Base-by-base conservation (phyloP, 257 asterid genomes). In the Capsicum baccatum region DNA sequence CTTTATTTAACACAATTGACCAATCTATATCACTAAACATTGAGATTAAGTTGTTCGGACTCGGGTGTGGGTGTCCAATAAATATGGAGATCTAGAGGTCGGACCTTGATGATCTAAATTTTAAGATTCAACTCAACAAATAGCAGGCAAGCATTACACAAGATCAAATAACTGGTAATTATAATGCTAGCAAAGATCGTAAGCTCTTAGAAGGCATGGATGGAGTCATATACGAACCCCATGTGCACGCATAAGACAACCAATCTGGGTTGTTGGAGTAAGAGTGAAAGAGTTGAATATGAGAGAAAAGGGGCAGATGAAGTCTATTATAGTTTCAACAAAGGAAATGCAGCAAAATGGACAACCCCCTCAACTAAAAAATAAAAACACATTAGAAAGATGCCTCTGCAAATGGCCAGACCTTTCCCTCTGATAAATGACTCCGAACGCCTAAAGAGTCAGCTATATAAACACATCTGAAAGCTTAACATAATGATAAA, bases 261-360 rank as follows among this genome's bases (percentile, higher is more conserved):
- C 37, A 63, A 63, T 63, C 9, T 63, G 15, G 69, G 35, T 33
- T 15, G 4, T 35, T 39, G 52, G 8, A 39, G 79, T 69, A 39
- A 39, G 78, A 39, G 54, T 39, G 26, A 68, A 68, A 68, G 13
- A 42, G 78, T 69, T 42, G 54, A 33, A 69, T 16, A 16, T 69
- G 14, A 8, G 79, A 8, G 2, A 69, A 44, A 69, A 42, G 33
- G 19, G 50, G 47, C 71, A 66, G 47, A 17, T 33, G 47, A 66
- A 66, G 71, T 68, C 52, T 37, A 26, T 39, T 37, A 68, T 14
- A 68, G 9, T 68, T 68, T 68, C 48, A 68, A 68, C 69, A 63
- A 63, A 26, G 16, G 37, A 26, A 26, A 64, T 21, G 71, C 71
- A 21, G n/a, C 71, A 39, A 26, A 26, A 64, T 39, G 52, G 37